phyloP scores from a whole-genome alignment of 1,139 yeast genomes.

The Diutina siamensis region DNA sequence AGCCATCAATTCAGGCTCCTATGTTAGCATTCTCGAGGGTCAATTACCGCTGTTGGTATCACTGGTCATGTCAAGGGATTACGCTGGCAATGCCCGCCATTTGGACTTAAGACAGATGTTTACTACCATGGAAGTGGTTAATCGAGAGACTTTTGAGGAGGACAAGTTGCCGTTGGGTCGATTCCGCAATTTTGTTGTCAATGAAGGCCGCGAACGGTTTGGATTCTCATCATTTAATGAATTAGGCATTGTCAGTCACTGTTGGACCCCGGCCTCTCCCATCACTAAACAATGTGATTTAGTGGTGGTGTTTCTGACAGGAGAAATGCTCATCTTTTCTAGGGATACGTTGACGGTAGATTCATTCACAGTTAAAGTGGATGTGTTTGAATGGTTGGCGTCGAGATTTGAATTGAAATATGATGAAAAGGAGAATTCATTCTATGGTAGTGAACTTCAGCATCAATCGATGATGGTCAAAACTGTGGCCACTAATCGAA shows the following conservation, averaged over 20 bases:
- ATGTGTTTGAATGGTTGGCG: neutral
- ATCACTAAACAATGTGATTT: constrained; percentile 1
- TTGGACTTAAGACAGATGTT: neutral
- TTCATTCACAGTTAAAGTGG: neutral
- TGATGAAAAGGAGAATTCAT: neutral
- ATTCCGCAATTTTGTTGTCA: neutral
- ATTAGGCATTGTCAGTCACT: neutral
- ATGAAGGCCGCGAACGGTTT: neutral
- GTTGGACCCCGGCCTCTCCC: constrained; percentile 1
- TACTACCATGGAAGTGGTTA: neutral
- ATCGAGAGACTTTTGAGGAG: neutral
- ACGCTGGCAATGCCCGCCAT: constrained; percentile 2
- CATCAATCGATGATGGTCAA: neutral
- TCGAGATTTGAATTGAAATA: neutral
- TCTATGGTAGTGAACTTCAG: neutral
- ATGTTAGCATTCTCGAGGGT: constrained; percentile 1
- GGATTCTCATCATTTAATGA: constrained; percentile 1
- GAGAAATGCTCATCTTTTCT: neutral
- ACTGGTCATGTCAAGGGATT: constrained; percentile 4
- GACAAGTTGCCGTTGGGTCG: constrained; percentile 4
- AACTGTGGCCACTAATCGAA: neutral
- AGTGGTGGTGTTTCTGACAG: neutral
- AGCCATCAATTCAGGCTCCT: neutral
- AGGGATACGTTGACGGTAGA: neutral
- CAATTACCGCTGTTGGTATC: neutral